Evolutionary conservation across 2,329 filamentous ascomycete species (phyloP), one percentile per base, ranked within the genome.

Genomic region (Setomelanomma holmii): DNA sequence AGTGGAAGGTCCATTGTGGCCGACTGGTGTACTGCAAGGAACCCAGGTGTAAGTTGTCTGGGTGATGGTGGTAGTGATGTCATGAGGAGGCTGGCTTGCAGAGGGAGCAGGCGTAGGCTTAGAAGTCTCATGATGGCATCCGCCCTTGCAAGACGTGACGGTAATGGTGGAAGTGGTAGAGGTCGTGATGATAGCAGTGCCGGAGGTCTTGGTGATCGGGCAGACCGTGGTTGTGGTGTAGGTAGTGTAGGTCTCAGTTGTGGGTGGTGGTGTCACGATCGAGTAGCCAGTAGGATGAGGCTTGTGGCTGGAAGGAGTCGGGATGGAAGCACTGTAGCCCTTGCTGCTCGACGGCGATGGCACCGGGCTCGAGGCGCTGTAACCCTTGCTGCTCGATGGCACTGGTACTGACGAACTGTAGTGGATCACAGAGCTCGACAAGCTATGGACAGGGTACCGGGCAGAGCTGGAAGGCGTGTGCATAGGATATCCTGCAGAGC

Each of bases 151-250:
- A 10, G 69, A 71, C 4, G 74, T 76, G 43, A 75, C 58, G 12
- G 71, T 74, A 34, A 76, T 57, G 17, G 72, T 76, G 48, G 64
- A 70, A 5, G 73, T 77, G 7, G 74, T 76, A 27, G 46, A 60
- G 42, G 59, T 67, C 4, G 61, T 64, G 45, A 59, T 45, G 33
- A 61, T 51, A 30, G 51, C 40, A 20, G 53, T 63, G 23, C 60
- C 60, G 35, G 50, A 42, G 12, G 60, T 63, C 45, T 53, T 35
- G 19, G 60, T 63, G n/a, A 62, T 33, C 5, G 61, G 60, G 49
- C 58, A 63, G n/a, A 61, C 55, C 1, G 63, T 66, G 17, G 53
- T 53, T 2, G 63, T 63, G 11, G 55, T 60, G 47, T 64, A 64
- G 19, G 61, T 68, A 3, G 73, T 76, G 44, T 69, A 56, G 14